Evolutionary conservation across 805 yeast genomes (phyloP).

Genomic region (Ascoidea asiatica): DNA sequence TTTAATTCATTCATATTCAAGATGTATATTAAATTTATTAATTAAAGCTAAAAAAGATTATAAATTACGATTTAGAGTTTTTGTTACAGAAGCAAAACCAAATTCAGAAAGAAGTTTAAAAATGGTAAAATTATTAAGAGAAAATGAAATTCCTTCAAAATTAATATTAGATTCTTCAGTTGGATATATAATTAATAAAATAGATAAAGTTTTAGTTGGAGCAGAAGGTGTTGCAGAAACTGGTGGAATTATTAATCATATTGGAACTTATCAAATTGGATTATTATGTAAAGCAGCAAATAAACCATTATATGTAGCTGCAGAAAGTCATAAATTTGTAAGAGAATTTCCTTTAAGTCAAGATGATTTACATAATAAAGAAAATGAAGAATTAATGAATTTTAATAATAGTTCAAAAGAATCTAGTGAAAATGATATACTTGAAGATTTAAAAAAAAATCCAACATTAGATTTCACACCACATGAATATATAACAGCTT

Average conservation of each 20-base stretch:
- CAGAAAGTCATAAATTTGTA: constrained; percentile 93
- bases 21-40: constrained; percentile 75
- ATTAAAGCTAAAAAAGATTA: constrained; percentile 58
- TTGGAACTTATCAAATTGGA: constrained; percentile 92
- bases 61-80: constrained; percentile 73
- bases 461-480: constrained; percentile 88
- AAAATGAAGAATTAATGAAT: constrained; percentile 10
- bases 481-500: constrained; percentile 87
- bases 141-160: constrained; percentile 72
- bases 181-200: constrained; percentile 81
- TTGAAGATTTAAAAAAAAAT: constrained; percentile 24
- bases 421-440: constrained; percentile 12
- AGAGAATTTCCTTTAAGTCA: constrained; percentile 92
- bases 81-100: constrained; percentile 89
- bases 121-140: constrained; percentile 56
- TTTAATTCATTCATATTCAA: constrained; percentile 80
- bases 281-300: constrained; percentile 81
- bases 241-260: constrained; percentile 93
- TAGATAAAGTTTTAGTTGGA: constrained; percentile 89
- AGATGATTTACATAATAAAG: constrained; percentile 45
- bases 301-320: constrained; percentile 87
- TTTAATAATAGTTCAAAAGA: constrained; percentile 1
- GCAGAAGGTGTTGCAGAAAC: constrained; percentile 99
- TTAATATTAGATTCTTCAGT: constrained; percentile 88
- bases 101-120: constrained; percentile 50